Evolutionary conservation across 2,329 filamentous ascomycete species (phyloP), one percentile per base, ranked within the genome.

Genomic region (Pseudogymnoascus sp.): DNA sequence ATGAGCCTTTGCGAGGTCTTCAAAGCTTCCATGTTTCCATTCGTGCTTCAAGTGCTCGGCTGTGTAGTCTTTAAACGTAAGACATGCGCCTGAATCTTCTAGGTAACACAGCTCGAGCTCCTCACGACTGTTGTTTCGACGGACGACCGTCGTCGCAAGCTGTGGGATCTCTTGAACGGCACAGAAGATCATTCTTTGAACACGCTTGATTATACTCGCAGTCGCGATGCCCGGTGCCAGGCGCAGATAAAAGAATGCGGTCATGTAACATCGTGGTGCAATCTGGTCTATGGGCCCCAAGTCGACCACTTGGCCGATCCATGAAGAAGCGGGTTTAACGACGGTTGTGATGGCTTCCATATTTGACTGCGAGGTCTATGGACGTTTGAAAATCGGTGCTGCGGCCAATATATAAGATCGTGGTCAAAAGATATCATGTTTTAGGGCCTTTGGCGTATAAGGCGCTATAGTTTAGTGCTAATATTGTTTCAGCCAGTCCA

Each of bases 11-110:
- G 13, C 59, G 19, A 60, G 37, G 19, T 60, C 59, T 38, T 60
- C 59, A 60, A 60, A 60, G 19, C 33, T 60, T 40, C 59, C 59
- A 60, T 40, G 37, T 60, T 19, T 37, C 59, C 59, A 60, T 31
- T 37, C 33, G 2, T 60, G 33, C 31, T 40, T 60, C 31, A 60
- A 60, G 13, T 60, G 33, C 19, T 37, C 33, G 19, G 59, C 14
- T 4, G 31, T 40, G n/a, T 60, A 60, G 24, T 60, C 59, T 40
- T 60, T 60, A 26, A 37, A 60, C 19, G 31, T 37, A 60, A 60
- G 59, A 37, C 14, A n/a, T 37, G 37, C 59, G 10, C 59, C 59
- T 26, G 33, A 37, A 24, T 60, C 31, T 29, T 37, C 59, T 37
- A 37, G 19, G 16, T 37, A 60, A 26, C 31, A 16, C 7, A 60